phyloP scores from a whole-genome alignment of 75 land plant genomes.

The Pinus taeda region DNA sequence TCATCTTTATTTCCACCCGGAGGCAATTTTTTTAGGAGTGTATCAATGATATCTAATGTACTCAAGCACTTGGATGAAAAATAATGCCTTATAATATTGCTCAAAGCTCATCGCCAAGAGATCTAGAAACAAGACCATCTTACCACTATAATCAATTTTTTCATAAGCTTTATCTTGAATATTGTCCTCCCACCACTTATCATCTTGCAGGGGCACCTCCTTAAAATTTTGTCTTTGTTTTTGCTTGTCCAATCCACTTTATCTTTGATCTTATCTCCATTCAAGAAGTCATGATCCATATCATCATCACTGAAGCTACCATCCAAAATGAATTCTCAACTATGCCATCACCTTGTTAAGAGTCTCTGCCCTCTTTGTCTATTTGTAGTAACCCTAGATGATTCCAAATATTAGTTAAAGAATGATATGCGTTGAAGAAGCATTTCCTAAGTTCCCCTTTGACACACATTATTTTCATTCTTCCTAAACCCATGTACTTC shows the following conservation, averaged over 20 bases:
- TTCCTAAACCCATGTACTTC: no score
- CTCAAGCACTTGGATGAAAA: slow-evolving; percentile 92
- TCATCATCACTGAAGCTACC: no score
- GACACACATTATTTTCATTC: no score
- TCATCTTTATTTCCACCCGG: slow-evolving; percentile 40
- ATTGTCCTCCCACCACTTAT: slow-evolving; percentile 91
- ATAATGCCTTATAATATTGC: slow-evolving; percentile 72
- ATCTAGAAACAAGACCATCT: slow-evolving; percentile 88
- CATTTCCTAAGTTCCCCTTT: no score
- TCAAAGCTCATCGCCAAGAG: slow-evolving; percentile 77
- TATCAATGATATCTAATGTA: slow-evolving; percentile 86
- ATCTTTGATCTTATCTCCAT: not conserved
- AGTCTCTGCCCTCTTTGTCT: no score
- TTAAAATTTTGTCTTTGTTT: not conserved
- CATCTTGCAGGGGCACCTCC: not conserved
- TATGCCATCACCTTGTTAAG: no score
- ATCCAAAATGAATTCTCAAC: no score
- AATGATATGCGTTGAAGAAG: no score
- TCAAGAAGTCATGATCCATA: no score
- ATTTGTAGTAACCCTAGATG: no score
- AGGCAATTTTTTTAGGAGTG: slow-evolving; percentile 61
- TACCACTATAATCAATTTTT: slow-evolving; percentile 77
- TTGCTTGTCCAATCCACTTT: not conserved
- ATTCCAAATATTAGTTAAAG: no score
- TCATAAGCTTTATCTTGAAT: slow-evolving; percentile 44